These are phyloP conservation scores for Tuber indicum DNA, from an alignment of 495 filamentous ascomycete species.

Conservation along the genomic window DNA sequence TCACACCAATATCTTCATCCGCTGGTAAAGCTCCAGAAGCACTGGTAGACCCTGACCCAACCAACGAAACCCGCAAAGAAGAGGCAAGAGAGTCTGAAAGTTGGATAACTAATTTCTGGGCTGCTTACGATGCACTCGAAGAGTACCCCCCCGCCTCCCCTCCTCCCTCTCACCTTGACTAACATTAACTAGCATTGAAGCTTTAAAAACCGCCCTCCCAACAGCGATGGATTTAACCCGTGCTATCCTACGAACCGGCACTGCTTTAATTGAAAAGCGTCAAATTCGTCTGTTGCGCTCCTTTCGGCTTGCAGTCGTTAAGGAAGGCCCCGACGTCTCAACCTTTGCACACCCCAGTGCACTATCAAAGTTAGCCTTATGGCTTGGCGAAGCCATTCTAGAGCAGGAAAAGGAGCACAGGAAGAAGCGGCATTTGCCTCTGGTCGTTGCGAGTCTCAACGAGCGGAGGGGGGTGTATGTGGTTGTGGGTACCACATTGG, in stretches of 20 bases:
- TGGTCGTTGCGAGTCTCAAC: slow-evolving; percentile 84
- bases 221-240: slow-evolving; percentile 82
- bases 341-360: slow-evolving; percentile 89
- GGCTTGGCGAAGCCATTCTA: slow-evolving; percentile 86
- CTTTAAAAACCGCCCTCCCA: slow-evolving; percentile 68
- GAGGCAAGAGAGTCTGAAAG: slow-evolving; percentile 53
- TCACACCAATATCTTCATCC: slow-evolving; percentile 20
- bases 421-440: slow-evolving; percentile 67
- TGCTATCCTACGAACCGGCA: slow-evolving; percentile 89
- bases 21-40: slow-evolving; percentile 41
- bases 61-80: slow-evolving; percentile 45
- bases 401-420: slow-evolving; percentile 74
- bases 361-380: slow-evolving; percentile 82
- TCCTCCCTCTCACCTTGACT: slow-evolving; percentile 14
- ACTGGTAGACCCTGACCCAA: slow-evolving; percentile 44
- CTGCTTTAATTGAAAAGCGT: slow-evolving; percentile 79
- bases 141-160: slow-evolving; percentile 45
- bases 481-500: slow-evolving; percentile 80
- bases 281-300: slow-evolving; percentile 86
- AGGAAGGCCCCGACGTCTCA: slow-evolving; percentile 81
- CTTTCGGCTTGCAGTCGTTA: slow-evolving; percentile 92
- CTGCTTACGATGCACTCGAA: slow-evolving; percentile 83
- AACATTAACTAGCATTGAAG: slow-evolving; percentile 54
- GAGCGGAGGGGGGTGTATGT: slow-evolving; percentile 83
- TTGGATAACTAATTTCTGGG: slow-evolving; percentile 76